Conservation (phyloP, 306 rosid genomes). For the Acmispon strigosus region DNA sequence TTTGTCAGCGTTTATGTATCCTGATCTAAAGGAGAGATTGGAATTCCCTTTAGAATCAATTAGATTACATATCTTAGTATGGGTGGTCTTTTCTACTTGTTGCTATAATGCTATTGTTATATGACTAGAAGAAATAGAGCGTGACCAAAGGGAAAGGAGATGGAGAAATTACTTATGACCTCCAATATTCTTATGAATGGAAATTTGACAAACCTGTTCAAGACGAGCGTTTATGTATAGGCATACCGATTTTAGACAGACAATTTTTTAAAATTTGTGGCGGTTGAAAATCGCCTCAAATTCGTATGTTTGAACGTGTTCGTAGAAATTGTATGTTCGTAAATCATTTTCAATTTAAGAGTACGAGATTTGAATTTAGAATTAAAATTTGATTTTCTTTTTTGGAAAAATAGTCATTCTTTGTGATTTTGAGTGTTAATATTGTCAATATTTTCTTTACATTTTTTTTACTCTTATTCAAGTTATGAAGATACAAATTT, state of each 20-base stretch:
- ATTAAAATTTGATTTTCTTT: background rate
- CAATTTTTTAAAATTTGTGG: no score
- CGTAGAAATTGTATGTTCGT: no score
- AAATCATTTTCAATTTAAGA: no score
- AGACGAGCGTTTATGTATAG: no score
- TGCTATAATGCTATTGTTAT: background rate
- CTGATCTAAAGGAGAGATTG: background rate
- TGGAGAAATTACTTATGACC: background rate
- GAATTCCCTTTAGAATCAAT: background rate
- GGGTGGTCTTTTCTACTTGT: constrained; percentile 1
- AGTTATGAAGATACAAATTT: no score
- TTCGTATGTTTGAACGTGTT: no score
- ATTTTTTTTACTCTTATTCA: no score
- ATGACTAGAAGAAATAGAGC: background rate
- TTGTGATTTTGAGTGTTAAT: no score
- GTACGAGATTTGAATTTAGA: background rate
- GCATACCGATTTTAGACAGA: no score
- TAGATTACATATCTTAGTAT: background rate
- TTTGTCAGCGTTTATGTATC: background rate
- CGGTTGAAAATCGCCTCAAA: no score
- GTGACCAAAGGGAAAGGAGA: background rate
- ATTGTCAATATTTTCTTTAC: no score
- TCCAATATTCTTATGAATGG: background rate
- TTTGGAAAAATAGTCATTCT: no score
- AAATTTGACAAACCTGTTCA: background rate